Evolutionary conservation across 2,329 filamentous ascomycete genomes (phyloP), one percentile per base, ranked within the genome.

Genomic region (Pseudogymnoascus sp.): DNA sequence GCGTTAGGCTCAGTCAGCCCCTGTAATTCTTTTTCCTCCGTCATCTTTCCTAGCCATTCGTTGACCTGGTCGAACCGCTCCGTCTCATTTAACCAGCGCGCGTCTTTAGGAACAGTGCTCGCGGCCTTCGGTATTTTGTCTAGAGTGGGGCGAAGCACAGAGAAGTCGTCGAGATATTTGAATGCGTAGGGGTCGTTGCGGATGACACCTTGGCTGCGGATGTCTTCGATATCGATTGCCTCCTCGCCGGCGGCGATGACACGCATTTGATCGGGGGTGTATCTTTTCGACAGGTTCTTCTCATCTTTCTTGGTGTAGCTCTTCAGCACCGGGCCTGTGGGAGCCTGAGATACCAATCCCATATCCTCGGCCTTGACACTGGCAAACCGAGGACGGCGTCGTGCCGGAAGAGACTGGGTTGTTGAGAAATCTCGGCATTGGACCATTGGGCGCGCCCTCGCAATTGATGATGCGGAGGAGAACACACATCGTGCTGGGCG

Each of bases 101-200:
- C 66, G 59, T 68, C 68, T 1, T 69, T 67, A 28, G 71, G 70
- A 23, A 69, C 61, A 10, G 70, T 70, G 12, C 66, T 67, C n/a
- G 69, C 64, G 18, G 67, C 67, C 74, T 77, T 80, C 69, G 77
- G 83, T 74, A 79, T 85, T 73, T 88, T 84, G 78, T 97, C 93
- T 65, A 95, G 83, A 60, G 90, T 81, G 62, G 91, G 90, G 71
- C 91, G 85, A 67, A 93, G 82, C 64, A 83, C 83, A 65, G 89
- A 85, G 71, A 96, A 89, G 75, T 96, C 91, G 74, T 97, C 92
- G 63, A 93, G 78, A 75, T 96, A 95, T 66, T 84, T 80, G 60
- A 93, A 78, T 62, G 81, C 80, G 80, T 90, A 89, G 7, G 86
- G 82, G 73, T 96, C 92, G 62, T 79, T 82, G 66, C 91, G 87